Conservation (phyloP, 2,329 filamentous ascomycete species). For the Aspergillus jensenii region DNA sequence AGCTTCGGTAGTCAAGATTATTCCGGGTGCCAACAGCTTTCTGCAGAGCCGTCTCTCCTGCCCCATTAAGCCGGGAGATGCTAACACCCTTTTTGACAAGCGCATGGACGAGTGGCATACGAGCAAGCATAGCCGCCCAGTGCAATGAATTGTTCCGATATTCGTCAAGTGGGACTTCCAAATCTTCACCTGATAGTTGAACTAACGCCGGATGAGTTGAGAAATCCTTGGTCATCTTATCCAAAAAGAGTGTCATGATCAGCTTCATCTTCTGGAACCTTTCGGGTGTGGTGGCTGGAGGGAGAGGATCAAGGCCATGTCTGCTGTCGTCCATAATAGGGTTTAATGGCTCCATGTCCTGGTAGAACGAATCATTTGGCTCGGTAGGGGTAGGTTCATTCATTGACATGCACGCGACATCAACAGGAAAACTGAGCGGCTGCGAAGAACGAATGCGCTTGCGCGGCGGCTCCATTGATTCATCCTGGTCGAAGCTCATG, state of each 20-base stretch:
- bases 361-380: slow-evolving; percentile 48
- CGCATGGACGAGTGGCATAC: slow-evolving; percentile 76
- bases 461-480: slow-evolving; percentile 72
- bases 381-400: slow-evolving; percentile 46
- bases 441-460: slow-evolving; percentile 65
- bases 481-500: slow-evolving; percentile 53
- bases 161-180: slow-evolving; percentile 89
- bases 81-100: slow-evolving; percentile 83
- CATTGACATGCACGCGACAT: slow-evolving; percentile 36
- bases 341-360: slow-evolving; percentile 36
- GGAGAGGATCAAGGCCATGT: slow-evolving; percentile 43
- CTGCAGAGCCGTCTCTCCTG: slow-evolving; percentile 90
- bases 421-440: slow-evolving; percentile 35
- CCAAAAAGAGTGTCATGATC: slow-evolving; percentile 79
- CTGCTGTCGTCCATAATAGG: slow-evolving; percentile 31
- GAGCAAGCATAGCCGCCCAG: slow-evolving; percentile 91
- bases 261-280: slow-evolving; percentile 78
- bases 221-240: slow-evolving; percentile 68
- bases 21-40: slow-evolving; percentile 91
- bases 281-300: slow-evolving; percentile 58
- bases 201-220: slow-evolving; percentile 74
- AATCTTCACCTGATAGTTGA: slow-evolving; percentile 72
- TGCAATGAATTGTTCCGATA: slow-evolving; percentile 85
- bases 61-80: slow-evolving; percentile 82
- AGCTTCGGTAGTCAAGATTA: slow-evolving; percentile 85